A percentile compares a stretch with the other conserved stretches of the same genome.
Evolutionary conservation across 140 eudicot genomes (phyloP).

Genomic region (Senecio squalidus): DNA sequence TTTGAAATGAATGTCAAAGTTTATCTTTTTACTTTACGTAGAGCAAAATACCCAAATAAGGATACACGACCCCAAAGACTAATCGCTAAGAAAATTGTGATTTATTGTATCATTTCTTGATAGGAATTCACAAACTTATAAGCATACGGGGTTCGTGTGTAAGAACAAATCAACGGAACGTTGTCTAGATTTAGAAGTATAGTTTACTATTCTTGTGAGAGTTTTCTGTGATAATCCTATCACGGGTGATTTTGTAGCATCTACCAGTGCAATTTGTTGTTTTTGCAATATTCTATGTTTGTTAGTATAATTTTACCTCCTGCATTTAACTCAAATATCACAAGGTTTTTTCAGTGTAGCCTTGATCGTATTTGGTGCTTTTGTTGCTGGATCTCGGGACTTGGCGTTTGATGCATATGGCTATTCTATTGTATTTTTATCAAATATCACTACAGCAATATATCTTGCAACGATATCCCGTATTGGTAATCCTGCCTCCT

Average conservation of each 20-base stretch:
- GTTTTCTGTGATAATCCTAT: neutral
- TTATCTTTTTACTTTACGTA: too few species aligned
- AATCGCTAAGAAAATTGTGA: too few species aligned
- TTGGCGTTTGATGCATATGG: slow-evolving; percentile 87
- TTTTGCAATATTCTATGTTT: neutral
- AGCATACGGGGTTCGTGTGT: too few species aligned
- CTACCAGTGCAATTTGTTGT: neutral
- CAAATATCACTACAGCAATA: slow-evolving; percentile 90
- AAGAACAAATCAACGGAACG: too few species aligned
- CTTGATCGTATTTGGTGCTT: slow-evolving; percentile 87
- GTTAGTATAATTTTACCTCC: slow-evolving; percentile 5
- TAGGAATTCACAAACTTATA: too few species aligned
- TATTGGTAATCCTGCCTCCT: slow-evolving; percentile 35
- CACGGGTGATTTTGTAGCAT: slow-evolving; percentile 1
- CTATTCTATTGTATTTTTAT: slow-evolving; percentile 66
- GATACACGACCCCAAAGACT: too few species aligned
- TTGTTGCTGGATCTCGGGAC: slow-evolving; percentile 96
- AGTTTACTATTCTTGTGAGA: too few species aligned
- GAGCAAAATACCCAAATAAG: too few species aligned
- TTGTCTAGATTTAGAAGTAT: too few species aligned
- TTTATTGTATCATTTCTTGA: too few species aligned
- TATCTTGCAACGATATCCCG: slow-evolving; percentile 97
- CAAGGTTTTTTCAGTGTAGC: slow-evolving; percentile 80
- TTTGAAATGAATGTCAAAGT: neutral
- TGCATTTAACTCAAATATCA: slow-evolving; percentile 20